Evolutionary conservation across 2,329 filamentous ascomycete species (phyloP).

Genomic region (Trichoderma citrinoviride): DNA sequence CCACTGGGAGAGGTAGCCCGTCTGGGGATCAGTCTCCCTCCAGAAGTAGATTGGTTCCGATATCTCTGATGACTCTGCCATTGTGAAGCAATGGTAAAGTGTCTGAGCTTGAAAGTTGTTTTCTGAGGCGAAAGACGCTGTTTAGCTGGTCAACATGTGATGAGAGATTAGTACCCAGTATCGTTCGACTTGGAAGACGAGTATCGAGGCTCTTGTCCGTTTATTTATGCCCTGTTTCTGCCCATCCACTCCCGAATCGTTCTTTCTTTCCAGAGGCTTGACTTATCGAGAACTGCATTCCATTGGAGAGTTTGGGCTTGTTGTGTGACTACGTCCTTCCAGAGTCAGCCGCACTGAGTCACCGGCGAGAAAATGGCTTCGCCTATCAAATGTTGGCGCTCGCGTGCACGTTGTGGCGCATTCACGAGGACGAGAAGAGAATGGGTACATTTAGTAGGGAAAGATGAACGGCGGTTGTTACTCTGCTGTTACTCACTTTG

Average conservation of each 20-base stretch:
- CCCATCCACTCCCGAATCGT: background rate
- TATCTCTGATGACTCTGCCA: background rate
- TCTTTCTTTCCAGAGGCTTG: background rate
- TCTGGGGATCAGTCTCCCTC: conserved; percentile 44
- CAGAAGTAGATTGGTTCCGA: conserved; percentile 44
- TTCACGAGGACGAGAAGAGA: background rate
- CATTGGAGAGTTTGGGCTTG: background rate
- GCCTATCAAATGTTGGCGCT: background rate
- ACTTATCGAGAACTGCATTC: background rate
- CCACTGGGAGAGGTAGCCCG: conserved; percentile 64
- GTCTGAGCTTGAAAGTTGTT: background rate
- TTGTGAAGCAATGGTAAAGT: background rate
- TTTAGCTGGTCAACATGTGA: too few species aligned
- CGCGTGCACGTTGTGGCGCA: background rate
- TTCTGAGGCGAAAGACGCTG: background rate
- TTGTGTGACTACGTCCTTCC: background rate
- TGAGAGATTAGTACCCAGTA: too few species aligned
- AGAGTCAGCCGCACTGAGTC: conserved; percentile 18
- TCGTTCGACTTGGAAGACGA: too few species aligned
- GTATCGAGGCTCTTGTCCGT: background rate
- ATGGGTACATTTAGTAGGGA: background rate
- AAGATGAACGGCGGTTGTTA: background rate
- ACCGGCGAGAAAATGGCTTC: conserved; percentile 1
- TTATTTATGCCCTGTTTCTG: background rate
- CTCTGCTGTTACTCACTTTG: background rate